Evolutionary conservation across 1,139 yeast genomes (phyloP).

Genomic region (Torulaspora pretoriensis): DNA sequence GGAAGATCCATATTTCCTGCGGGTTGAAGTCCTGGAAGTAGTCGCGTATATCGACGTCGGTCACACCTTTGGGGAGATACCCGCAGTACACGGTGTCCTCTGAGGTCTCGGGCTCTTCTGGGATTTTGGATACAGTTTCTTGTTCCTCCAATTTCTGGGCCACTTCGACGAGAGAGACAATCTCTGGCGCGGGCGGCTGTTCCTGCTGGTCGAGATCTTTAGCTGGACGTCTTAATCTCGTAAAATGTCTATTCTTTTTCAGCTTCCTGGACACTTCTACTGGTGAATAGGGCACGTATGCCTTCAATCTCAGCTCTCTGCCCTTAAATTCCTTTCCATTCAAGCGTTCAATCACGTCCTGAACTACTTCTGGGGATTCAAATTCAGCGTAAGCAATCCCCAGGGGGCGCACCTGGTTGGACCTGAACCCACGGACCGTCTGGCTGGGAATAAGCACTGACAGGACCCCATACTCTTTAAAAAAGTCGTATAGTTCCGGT

Average conservation of each 20-base stretch:
- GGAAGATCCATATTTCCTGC: conserved; percentile 46
- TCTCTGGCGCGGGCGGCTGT: background rate
- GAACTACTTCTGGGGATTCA: conserved; percentile 46
- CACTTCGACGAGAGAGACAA: background rate
- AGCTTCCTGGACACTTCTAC: conserved; percentile 13
- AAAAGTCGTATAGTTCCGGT: conserved; percentile 46
- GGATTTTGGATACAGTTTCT: conserved; percentile 2
- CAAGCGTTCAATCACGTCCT: conserved; percentile 42
- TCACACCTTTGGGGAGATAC: conserved; percentile 41
- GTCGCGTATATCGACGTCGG: conserved; percentile 43
- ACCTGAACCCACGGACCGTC: conserved; percentile 46
- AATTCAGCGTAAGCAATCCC: conserved; percentile 69
- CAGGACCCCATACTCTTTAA: conserved; percentile 37
- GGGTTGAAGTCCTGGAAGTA: conserved; percentile 47
- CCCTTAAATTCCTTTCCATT: conserved; percentile 43
- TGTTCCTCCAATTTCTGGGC: background rate
- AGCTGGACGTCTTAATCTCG: conserved; percentile 8
- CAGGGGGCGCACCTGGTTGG: conserved; percentile 44
- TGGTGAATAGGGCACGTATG: conserved; percentile 43
- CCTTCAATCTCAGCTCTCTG: conserved; percentile 40
- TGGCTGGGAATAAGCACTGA: conserved; percentile 53
- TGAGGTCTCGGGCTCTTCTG: conserved; percentile 37
- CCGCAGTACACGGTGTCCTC: conserved; percentile 51
- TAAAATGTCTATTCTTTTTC: conserved; percentile 6
- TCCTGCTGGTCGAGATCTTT: background rate